Conservation (phyloP, 495 filamentous ascomycete genomes). For the Filosporella fistucella region DNA sequence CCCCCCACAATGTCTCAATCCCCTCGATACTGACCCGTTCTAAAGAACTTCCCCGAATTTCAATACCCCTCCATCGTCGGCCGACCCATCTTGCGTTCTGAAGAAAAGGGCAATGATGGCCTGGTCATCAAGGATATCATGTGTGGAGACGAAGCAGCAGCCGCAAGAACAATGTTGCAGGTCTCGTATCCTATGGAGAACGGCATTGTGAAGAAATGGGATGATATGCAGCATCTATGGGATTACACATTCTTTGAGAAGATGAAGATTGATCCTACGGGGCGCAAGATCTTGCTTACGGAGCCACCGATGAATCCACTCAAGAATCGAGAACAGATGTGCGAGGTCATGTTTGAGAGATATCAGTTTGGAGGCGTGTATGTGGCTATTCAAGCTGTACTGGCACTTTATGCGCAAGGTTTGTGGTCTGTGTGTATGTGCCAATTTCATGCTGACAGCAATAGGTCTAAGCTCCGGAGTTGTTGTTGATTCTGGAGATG, state of each 20-base stretch:
- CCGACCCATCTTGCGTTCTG: conserved; percentile 92
- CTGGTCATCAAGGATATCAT: conserved; percentile 96
- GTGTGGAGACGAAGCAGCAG: conserved; percentile 97
- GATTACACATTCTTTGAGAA: conserved; percentile 98
- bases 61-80: conserved; percentile 98
- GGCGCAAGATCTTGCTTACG: conserved; percentile 95
- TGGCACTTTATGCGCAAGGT: conserved; percentile 98
- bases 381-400: conserved; percentile 95
- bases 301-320: conserved; percentile 98
- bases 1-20: not conserved
- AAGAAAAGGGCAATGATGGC: conserved; percentile 61
- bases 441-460: conserved; percentile 8
- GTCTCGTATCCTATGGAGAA: conserved; percentile 99
- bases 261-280: conserved; percentile 85
- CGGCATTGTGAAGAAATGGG: conserved; percentile 98
- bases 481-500: conserved; percentile 96
- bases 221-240: conserved; percentile 99
- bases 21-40: not conserved
- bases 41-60: conserved; percentile 94
- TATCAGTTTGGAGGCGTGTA: conserved; percentile 97
- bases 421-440: conserved; percentile 13
- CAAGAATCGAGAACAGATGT: conserved; percentile 94
- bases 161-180: conserved; percentile 92
- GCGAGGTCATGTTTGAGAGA: conserved; percentile 96
- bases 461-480: conserved; percentile 78